These are phyloP conservation scores for Neurospora sp. DNA, from an alignment of 495 filamentous ascomycete species.

Conservation along the genomic window DNA sequence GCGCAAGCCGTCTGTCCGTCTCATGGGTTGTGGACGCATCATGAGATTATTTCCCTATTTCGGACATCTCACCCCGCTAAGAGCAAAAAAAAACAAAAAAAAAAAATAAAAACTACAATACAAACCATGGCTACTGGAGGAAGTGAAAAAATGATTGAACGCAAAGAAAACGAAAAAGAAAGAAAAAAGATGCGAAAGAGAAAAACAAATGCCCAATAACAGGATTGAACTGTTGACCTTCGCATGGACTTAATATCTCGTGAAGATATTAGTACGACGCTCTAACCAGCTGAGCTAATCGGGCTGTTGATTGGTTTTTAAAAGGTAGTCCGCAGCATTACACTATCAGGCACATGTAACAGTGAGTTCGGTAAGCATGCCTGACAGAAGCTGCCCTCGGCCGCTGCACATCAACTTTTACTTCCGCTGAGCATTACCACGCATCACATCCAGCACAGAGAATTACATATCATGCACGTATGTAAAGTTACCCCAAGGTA, in stretches of 20 bases:
- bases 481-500: not conserved
- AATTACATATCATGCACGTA: not conserved
- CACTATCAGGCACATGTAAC: too few relatives aligned
- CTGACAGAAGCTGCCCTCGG: too few relatives aligned
- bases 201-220: not conserved
- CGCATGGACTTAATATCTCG: not conserved
- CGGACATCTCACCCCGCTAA: not conserved
- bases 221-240: not conserved
- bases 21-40: not conserved
- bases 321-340: too few relatives aligned
- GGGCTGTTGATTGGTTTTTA: not conserved
- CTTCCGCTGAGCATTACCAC: not conserved
- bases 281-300: constrained; percentile 1
- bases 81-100: too few relatives aligned
- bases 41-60: not conserved
- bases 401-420: not conserved
- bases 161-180: not conserved
- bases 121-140: not conserved
- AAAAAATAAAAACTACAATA: too few relatives aligned
- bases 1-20: too few relatives aligned
- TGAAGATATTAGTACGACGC: not conserved
- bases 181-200: not conserved
- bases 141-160: not conserved
- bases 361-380: too few relatives aligned
- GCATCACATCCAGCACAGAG: not conserved